These are phyloP conservation scores for Cordyceps farinosa DNA, from an alignment of 2,329 filamentous ascomycete genomes.

Conservation along the genomic window DNA sequence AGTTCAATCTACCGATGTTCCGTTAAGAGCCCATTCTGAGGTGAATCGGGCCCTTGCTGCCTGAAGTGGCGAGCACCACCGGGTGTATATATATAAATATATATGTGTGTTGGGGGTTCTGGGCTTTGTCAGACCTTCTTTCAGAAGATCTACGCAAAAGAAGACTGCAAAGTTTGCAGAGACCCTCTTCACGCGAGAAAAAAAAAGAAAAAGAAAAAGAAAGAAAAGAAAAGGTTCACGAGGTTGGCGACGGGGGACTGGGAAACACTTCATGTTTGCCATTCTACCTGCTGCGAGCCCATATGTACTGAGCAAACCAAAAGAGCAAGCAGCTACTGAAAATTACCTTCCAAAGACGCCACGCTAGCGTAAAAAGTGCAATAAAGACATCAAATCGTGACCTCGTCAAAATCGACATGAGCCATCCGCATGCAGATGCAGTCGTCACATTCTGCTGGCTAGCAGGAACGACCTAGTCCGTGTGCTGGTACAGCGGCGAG, in stretches of 20 bases:
- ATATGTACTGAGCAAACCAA: background rate
- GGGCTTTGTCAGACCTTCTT: background rate
- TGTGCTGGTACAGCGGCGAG: slow-evolving; percentile 65
- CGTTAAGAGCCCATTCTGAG: slow-evolving; percentile 73
- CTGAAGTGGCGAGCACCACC: slow-evolving; percentile 70
- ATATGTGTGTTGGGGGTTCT: background rate
- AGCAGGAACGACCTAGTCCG: slow-evolving; percentile 43
- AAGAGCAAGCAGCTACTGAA: slow-evolving; percentile 4
- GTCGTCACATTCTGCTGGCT: slow-evolving; percentile 16
- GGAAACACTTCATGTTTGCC: slow-evolving; percentile 18
- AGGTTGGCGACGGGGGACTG: slow-evolving; percentile 7
- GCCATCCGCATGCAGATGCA: slow-evolving; percentile 17
- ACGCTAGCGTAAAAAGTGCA: slow-evolving; percentile 30
- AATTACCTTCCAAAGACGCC: slow-evolving; percentile 31
- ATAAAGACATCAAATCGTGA: slow-evolving; percentile 12
- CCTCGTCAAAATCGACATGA: slow-evolving; percentile 15
- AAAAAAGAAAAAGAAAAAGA: slow-evolving; percentile 20
- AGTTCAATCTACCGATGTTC: slow-evolving; percentile 69
- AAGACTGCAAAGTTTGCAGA: background rate
- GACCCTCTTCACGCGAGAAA: slow-evolving; percentile 19
- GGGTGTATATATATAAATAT: slow-evolving; percentile 35
- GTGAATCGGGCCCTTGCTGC: slow-evolving; percentile 67
- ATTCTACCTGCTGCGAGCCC: slow-evolving; percentile 16
- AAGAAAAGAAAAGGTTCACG: slow-evolving; percentile 19
- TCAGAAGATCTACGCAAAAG: slow-evolving; percentile 7